Evolutionary conservation across 331 rosid genomes (phyloP).

Genomic region (Malus hybrid): DNA sequence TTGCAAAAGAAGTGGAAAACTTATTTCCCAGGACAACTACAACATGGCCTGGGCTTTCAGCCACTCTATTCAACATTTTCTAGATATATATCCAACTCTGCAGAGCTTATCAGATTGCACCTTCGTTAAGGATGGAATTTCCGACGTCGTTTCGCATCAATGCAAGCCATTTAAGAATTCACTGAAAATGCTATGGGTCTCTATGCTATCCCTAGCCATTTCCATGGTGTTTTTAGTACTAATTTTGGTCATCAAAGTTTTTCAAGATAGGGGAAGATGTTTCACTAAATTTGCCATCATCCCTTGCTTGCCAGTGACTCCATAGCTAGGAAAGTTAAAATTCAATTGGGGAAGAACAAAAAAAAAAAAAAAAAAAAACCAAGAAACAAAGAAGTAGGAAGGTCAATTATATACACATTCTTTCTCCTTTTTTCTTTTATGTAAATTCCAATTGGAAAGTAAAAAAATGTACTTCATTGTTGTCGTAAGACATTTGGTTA

Average conservation of each 20-base stretch:
- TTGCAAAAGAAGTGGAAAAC: slow-evolving; percentile 38
- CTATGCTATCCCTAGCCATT: slow-evolving; percentile 49
- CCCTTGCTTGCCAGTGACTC: background rate
- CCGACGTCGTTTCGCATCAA: slow-evolving; percentile 46
- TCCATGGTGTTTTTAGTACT: slow-evolving; percentile 45
- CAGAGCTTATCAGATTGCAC: slow-evolving; percentile 44
- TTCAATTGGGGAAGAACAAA: slow-evolving; percentile 6
- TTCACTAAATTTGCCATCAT: slow-evolving; percentile 17
- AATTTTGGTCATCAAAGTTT: slow-evolving; percentile 27
- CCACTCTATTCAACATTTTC: slow-evolving; percentile 44
- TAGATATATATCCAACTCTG: slow-evolving; percentile 55
- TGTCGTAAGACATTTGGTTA: background rate
- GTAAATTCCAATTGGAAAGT: background rate
- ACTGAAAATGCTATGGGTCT: slow-evolving; percentile 37
- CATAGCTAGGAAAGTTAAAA: background rate
- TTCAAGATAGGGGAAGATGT: slow-evolving; percentile 31
- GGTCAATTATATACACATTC: background rate
- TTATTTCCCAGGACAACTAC: slow-evolving; percentile 34
- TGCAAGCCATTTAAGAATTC: slow-evolving; percentile 42
- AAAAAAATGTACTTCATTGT: background rate
- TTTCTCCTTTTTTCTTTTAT: background rate
- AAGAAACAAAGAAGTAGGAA: slow-evolving; percentile 14
- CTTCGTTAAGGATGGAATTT: slow-evolving; percentile 34
- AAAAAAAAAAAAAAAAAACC: background rate
- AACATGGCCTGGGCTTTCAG: slow-evolving; percentile 57